Base-by-base conservation (phyloP, 331 rosid species). In the Acacia concinna region DNA sequence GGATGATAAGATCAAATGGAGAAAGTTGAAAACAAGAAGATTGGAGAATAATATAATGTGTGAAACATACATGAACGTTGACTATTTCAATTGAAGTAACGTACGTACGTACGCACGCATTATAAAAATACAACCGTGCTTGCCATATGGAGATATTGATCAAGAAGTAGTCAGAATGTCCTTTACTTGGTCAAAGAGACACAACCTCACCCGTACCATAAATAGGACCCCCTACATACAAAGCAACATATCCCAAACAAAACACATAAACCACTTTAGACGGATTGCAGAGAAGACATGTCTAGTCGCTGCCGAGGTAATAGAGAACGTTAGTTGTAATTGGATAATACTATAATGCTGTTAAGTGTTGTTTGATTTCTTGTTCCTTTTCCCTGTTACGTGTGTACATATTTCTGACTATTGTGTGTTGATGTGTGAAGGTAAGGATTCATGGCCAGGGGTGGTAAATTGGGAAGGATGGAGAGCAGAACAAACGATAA, bases 401-500 rank as follows among this genome's bases (percentile, higher is more conserved):
- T n/a, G n/a, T n/a, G 27, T 20, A 20, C 2, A 49, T 49, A 49
- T 15, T 18, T 49, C 23, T 18, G 6, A 49, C 8, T 1, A n/a
- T n/a, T 18, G 12, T 21, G 62, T 54, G 28, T 54, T 5, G 40
- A 21, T n/a, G 6, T 68, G 51, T 25, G 38, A 23, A 69, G 74
- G 74, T 69, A 69, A 69, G 74, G 27, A 21, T 14, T 69, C 74
- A 43, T 69, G 74, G 74, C 74, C 74, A 6, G 74, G 41, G 74
- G 37, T 69, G 74, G 57, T 69, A 1, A 37, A 57, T 17, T 23
- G 0, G 73, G 2, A 23, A 11, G 72, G 73, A 40, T 0, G 3
- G 34, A 17, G 0, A 27, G 73, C 73, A 68, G 52, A 68, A 23
- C 52, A 20, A 23, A 40, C 52, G 0, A 68, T 38, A 11, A 35